These are phyloP conservation scores for Trichoderma asperelloides DNA, from an alignment of 495 filamentous ascomycete species.

Conservation along the genomic window DNA sequence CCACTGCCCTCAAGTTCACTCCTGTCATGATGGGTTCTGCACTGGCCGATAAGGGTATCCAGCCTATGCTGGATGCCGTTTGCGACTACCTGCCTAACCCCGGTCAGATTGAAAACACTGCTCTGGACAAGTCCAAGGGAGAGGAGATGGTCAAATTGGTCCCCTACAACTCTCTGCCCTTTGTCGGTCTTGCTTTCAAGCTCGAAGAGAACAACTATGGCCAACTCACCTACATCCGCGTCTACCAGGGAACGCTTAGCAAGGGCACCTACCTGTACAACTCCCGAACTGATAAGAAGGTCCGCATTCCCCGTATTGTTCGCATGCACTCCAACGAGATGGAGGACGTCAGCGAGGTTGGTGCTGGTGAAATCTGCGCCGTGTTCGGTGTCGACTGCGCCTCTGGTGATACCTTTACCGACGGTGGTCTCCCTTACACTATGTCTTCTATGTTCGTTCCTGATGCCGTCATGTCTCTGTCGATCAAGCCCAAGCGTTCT, in stretches of 20 bases:
- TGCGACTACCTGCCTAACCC: slow-evolving; percentile 96
- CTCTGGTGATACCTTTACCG: slow-evolving; percentile 96
- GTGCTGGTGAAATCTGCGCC: slow-evolving; percentile 95
- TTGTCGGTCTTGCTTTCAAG: slow-evolving; percentile 97
- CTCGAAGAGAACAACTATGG: slow-evolving; percentile 98
- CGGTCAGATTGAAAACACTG: slow-evolving; percentile 78
- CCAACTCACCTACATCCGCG: slow-evolving; percentile 95
- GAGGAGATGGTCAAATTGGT: slow-evolving; percentile 79
- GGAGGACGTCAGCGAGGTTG: slow-evolving; percentile 89
- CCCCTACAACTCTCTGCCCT: slow-evolving; percentile 84
- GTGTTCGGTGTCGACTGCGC: slow-evolving; percentile 98
- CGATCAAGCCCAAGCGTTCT: slow-evolving; percentile 90
- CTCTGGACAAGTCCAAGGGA: slow-evolving; percentile 69
- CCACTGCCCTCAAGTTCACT: slow-evolving; percentile 81
- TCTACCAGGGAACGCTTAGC: slow-evolving; percentile 88
- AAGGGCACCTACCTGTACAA: slow-evolving; percentile 91
- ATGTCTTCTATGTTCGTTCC: slow-evolving; percentile 99
- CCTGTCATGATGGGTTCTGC: slow-evolving; percentile 96
- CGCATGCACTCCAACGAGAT: slow-evolving; percentile 99
- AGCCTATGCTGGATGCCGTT: slow-evolving; percentile 95
- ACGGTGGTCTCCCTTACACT: slow-evolving; percentile 83
- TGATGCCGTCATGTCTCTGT: slow-evolving; percentile 94
- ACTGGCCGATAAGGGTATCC: slow-evolving; percentile 87
- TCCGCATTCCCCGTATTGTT: slow-evolving; percentile 94
- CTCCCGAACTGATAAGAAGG: slow-evolving; percentile 85